Base-by-base conservation (phyloP, 768 basidiomycete species). In the Suillus placidus region DNA sequence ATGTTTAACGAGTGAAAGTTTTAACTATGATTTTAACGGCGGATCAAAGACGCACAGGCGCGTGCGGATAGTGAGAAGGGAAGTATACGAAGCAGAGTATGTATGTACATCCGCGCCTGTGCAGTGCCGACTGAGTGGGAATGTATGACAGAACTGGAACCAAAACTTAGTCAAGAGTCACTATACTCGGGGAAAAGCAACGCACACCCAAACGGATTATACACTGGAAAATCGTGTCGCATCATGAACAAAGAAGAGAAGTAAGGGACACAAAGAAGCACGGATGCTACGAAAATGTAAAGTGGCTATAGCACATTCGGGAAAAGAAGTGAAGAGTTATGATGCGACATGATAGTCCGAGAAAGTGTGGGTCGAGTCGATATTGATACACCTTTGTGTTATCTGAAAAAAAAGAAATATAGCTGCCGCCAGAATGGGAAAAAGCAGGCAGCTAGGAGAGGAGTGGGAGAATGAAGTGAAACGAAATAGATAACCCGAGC, bases 261-360 rank as follows among this genome's bases (percentile, higher is more conserved):
- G 9, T 8, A 60, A 60, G 49, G 35, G 0, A 13, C 12, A 35
- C 6, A 32, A 23, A 42, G 23, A 34, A 40, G 32, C n/a, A 9
- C 14, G 40, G 20, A 63, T 55, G 45, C 64, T 23, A 63, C 26
- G 38, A 38, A 18, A 43, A 14, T 35, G 35, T 52, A 54, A 35
- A 14, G 37, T 23, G 64, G 18, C 52, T 74, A 75, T 71, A 71
- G 67, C 68, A 76, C 73, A 76, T 67, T 67, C 32, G 18, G 63
- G 67, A 42, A 37, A 58, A 62, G 42, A 34, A 30, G 66, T 43
- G 43, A 20, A 38, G 20, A 67, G 66, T 71, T 72, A 73, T 72
- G 77, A 76, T 73, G 77, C 71, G 76, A 77, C 68, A 69, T 32
- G 75, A 77, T 66, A 75, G 70, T 76, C 72, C 75, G 68, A 69